Conservation (phyloP, 306 rosid genomes). For the Phaseolus lunatus region DNA sequence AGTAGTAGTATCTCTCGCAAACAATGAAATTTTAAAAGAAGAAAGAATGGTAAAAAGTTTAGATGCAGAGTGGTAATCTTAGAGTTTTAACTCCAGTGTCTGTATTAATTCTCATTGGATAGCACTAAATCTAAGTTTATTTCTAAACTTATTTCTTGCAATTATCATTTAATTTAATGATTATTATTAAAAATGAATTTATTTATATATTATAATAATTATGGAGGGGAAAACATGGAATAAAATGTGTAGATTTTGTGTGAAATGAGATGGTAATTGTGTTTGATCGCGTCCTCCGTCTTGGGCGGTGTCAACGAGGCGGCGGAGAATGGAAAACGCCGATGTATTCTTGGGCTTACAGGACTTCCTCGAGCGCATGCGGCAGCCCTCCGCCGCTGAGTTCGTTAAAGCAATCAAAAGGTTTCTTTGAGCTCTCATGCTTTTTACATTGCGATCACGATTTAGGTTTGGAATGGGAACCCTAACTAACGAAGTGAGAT, state of each 20-base stretch:
- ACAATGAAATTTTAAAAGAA: no score
- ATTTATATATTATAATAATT: neutral
- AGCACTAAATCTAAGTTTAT: no score
- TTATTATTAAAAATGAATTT: neutral
- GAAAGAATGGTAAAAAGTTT: no score
- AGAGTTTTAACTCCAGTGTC: no score
- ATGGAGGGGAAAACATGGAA: neutral
- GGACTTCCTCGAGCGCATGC: slow-evolving; percentile 97
- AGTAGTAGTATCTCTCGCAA: no score
- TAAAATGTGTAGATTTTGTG: slow-evolving; percentile 8
- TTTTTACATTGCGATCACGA: neutral
- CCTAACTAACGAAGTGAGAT: slow-evolving; percentile 30
- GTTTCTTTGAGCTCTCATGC: slow-evolving; percentile 35
- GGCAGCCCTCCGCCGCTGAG: slow-evolving; percentile 93
- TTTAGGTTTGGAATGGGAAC: slow-evolving; percentile 34
- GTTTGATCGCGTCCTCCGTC: slow-evolving; percentile 37
- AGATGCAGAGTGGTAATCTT: no score
- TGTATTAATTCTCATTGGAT: no score
- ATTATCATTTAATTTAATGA: neutral
- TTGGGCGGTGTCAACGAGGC: slow-evolving; percentile 45
- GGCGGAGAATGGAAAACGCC: slow-evolving; percentile 77
- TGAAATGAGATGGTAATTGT: slow-evolving; percentile 23
- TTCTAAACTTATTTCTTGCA: neutral
- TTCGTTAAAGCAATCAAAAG: slow-evolving; percentile 97
- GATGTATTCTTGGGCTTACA: slow-evolving; percentile 91